These are phyloP conservation scores for Elaeis oleifera DNA, from an alignment of 202 grass and related monocot genomes.

Conservation along the genomic window DNA sequence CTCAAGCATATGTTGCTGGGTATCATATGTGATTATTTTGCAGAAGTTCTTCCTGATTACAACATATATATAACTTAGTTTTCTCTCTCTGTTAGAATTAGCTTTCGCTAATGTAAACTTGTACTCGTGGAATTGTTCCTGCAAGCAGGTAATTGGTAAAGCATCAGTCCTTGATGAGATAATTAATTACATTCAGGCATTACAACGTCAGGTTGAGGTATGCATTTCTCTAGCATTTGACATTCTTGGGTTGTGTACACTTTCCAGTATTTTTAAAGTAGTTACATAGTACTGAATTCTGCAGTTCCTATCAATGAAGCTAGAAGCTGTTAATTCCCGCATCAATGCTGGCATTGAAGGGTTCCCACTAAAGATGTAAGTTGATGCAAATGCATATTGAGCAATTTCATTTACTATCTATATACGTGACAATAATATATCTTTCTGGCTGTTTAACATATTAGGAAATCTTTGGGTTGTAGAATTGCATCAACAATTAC, in stretches of 20 bases:
- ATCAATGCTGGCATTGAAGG: slow-evolving; percentile 16
- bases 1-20: neutral
- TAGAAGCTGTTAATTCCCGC: slow-evolving; percentile 23
- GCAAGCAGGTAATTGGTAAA: slow-evolving; percentile 82
- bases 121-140: slow-evolving; percentile 2
- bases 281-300: neutral
- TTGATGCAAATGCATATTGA: neutral
- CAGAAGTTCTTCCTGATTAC: too few species aligned
- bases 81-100: too few species aligned
- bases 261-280: too few species aligned
- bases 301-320: slow-evolving; percentile 27
- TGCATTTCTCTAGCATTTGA: slow-evolving; percentile 3
- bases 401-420: too few species aligned
- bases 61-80: too few species aligned
- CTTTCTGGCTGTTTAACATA: too few species aligned
- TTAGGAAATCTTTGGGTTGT: neutral
- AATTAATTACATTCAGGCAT: slow-evolving; percentile 95
- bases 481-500: too few species aligned
- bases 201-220: slow-evolving; percentile 93
- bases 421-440: too few species aligned
- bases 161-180: slow-evolving; percentile 94
- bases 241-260: slow-evolving; percentile 6
- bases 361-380: slow-evolving; percentile 17
- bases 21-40: slow-evolving; percentile 1
- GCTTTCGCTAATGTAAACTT: too few species aligned